Percentiles rank a stretch among this genome's conserved stretches.
These are phyloP conservation scores for Coriaria nepalensis DNA, from an alignment of 306 rosid species.

Conservation along the genomic window DNA sequence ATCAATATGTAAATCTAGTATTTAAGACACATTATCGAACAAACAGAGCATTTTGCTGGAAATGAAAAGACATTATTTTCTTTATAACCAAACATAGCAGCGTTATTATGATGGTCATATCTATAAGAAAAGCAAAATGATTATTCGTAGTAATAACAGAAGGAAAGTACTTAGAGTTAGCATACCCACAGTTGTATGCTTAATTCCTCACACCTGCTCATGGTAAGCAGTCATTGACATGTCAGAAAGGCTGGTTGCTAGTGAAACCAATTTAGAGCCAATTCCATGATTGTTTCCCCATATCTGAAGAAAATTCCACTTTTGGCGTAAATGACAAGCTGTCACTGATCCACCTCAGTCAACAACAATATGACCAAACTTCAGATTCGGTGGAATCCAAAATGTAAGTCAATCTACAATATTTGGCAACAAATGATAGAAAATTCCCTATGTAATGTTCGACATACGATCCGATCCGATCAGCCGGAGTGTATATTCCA, in stretches of 20 bases:
- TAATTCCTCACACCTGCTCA: slow-evolving; percentile 42
- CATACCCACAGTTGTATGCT: slow-evolving; percentile 8
- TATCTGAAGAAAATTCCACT: slow-evolving; percentile 28
- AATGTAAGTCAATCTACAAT: neutral
- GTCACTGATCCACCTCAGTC: too few species aligned
- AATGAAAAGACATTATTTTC: neutral
- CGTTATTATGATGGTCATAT: too few species aligned
- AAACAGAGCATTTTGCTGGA: slow-evolving; percentile 7
- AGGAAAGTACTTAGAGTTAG: slow-evolving; percentile 5
- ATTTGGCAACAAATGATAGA: neutral
- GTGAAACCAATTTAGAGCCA: slow-evolving; percentile 49
- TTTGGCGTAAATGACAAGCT: too few species aligned
- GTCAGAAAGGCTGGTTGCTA: slow-evolving; percentile 56
- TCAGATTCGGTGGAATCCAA: neutral
- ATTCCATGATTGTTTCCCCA: slow-evolving; percentile 66
- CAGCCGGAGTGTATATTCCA: slow-evolving; percentile 76
- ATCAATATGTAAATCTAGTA: slow-evolving; percentile 8
- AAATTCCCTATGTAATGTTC: slow-evolving; percentile 76
- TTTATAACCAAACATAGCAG: too few species aligned
- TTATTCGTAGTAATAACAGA: too few species aligned
- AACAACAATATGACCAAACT: neutral
- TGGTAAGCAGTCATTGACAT: slow-evolving; percentile 49
- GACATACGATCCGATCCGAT: slow-evolving; percentile 92
- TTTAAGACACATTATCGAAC: too few species aligned
- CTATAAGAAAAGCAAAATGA: too few species aligned